Base-by-base conservation (phyloP, 176 grass and related monocot species). In the Ampelocalamus luodianensis region DNA sequence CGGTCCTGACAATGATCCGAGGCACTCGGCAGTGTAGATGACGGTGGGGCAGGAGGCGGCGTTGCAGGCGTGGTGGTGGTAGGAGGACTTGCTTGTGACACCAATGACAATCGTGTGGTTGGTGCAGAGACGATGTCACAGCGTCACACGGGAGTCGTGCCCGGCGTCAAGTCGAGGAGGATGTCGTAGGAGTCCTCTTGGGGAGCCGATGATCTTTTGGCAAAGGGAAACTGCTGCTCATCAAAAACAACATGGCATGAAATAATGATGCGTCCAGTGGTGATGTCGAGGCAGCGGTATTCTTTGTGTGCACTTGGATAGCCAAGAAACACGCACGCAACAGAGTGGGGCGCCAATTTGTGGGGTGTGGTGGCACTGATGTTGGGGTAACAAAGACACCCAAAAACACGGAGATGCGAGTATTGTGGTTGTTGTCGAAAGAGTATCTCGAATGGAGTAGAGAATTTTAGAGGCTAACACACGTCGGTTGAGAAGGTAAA, bases 191-290 rank as follows among this genome's bases (percentile, higher is more conserved):
- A 40, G 48, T 49, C 48, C 6, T 56, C 53, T 16, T 49, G 14
- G 48, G 13, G 38, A 4, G 38, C 15, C 8, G 4, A 0, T 0
- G 0, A 20, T 1, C 48, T 49, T 15, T 4, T 3, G 0, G 9
- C 1, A 2, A 71, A 71, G 1, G 20, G 40, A 4, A 71, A 45
- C 1, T 0, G 0, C 1, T 10, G 1, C 22, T 45, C 40, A 15
- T 15, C 3, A 5, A 45, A 71, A 0, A 24, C 0, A 4, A 70
- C 20, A 0, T 70, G 65, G 1, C 3, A 8, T 9, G 67, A 70
- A 13, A 43, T 40, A 1, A 70, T 22, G 7, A 70, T 5, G 8
- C 9, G 16, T 0, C 40, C 2, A 5, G 39, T 70, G 38, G 8
- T 0, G 1, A 22, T 8, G 16, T 70, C 39, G 4, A 13, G 9